Evolutionary conservation across 2,329 filamentous ascomycete genomes (phyloP).

Genomic region (Fonsecaea nubica): DNA sequence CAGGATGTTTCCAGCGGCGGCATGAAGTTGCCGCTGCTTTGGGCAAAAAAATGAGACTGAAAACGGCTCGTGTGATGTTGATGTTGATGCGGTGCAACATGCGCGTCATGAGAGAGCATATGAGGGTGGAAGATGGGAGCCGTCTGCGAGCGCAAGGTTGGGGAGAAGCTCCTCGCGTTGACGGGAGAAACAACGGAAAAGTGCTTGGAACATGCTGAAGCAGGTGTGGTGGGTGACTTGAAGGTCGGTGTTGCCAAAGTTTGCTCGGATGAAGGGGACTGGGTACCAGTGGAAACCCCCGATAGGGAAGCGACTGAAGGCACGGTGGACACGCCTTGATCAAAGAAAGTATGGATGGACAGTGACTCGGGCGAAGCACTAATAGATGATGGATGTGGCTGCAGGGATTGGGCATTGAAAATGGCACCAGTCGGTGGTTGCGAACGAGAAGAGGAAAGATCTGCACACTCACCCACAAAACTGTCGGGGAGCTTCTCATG

Average conservation of each 20-base stretch:
- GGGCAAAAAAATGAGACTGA: constrained; percentile 59
- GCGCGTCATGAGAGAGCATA: constrained; percentile 18
- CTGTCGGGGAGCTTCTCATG: constrained; percentile 53
- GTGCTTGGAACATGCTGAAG: constrained; percentile 43
- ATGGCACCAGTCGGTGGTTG: constrained; percentile 31
- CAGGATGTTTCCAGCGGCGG: constrained; percentile 60
- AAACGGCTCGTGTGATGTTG: constrained; percentile 25
- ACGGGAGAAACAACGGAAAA: constrained; percentile 38
- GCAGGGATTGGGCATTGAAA: constrained; percentile 36
- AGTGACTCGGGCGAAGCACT: constrained; percentile 32
- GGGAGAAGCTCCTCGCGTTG: constrained; percentile 24
- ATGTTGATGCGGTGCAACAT: constrained; percentile 12
- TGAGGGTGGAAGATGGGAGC: constrained; percentile 11
- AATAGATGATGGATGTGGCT: constrained; percentile 24
- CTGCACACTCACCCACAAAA: constrained; percentile 55
- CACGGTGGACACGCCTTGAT: constrained; percentile 13
- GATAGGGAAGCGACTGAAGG: constrained; percentile 25
- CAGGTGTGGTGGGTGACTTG: constrained; percentile 47
- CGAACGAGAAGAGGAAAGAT: constrained; percentile 46
- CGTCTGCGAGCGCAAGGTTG: constrained; percentile 9
- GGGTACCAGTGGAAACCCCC: constrained; percentile 22
- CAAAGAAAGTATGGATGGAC: constrained; percentile 29
- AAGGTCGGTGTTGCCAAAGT: constrained; percentile 39
- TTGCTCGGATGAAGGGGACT: constrained; percentile 25
- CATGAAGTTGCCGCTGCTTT: constrained; percentile 61